phyloP scores from a whole-genome alignment of 176 grass and related monocot genomes.

The Tillandsia leiboldiana region DNA sequence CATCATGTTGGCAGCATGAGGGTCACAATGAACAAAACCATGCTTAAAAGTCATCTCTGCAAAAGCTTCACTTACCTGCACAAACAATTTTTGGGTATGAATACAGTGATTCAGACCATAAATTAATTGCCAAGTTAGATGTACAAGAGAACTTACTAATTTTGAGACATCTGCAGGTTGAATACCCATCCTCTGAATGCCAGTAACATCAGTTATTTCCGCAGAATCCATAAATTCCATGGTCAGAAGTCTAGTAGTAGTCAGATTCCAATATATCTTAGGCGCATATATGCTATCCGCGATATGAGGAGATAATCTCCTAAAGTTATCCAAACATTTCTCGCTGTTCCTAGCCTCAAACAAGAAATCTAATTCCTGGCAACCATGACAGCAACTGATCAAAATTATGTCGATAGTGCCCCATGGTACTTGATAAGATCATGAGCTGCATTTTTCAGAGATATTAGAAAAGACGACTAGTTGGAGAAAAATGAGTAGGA shows the following conservation, averaged over 20 bases:
- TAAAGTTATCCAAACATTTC: constrained; percentile 83
- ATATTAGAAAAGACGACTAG: neutral
- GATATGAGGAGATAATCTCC: constrained; percentile 67
- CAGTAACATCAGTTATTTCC: constrained; percentile 83
- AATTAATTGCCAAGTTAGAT: neutral
- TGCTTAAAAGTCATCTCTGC: constrained; percentile 99
- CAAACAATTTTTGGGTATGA: constrained; percentile 14
- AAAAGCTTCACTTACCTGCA: constrained; percentile 73
- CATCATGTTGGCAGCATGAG: constrained; percentile 99
- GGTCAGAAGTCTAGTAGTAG: constrained; percentile 68
- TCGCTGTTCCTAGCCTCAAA: constrained; percentile 73
- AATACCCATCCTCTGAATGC: constrained; percentile 57
- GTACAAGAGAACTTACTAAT: constrained; percentile 47
- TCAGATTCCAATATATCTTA: constrained; percentile 82
- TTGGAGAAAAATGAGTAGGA: neutral
- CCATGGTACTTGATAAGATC: constrained; percentile 5
- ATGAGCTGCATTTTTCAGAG: constrained; percentile 8
- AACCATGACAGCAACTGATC: constrained; percentile 22
- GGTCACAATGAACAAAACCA: constrained; percentile 98
- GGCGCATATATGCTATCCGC: constrained; percentile 71
- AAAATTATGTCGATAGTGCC: constrained; percentile 2
- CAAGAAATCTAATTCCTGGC: constrained; percentile 86
- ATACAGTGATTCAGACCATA: neutral
- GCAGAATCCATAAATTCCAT: constrained; percentile 96
- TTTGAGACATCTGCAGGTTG: constrained; percentile 75